Conservation (phyloP, 352 stramenopile genomes). For the Plasmopara viticola region DNA sequence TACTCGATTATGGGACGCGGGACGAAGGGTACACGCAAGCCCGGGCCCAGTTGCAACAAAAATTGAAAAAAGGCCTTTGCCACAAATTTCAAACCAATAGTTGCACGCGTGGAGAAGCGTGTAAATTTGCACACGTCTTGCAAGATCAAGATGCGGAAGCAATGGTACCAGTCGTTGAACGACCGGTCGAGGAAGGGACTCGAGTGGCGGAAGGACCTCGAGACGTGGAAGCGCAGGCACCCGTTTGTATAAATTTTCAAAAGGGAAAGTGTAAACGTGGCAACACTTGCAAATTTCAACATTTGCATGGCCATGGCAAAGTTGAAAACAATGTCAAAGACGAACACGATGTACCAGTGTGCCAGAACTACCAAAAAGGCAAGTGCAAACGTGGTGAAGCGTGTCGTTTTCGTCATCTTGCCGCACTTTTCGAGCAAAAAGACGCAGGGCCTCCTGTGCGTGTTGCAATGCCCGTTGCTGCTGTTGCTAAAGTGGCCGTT, state of each 20-base stretch:
- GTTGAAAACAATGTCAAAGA: neutral
- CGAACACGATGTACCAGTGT: constrained; percentile 34
- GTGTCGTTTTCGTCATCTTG: constrained; percentile 58
- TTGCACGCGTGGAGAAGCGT: constrained; percentile 53
- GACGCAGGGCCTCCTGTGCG: constrained; percentile 25
- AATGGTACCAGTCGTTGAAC: constrained; percentile 32
- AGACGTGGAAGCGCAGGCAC: constrained; percentile 35
- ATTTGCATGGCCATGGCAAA: constrained; percentile 24
- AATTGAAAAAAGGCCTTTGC: constrained; percentile 71
- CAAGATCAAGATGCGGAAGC: constrained; percentile 52
- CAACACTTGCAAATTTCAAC: constrained; percentile 46
- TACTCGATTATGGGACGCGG: constrained; percentile 68
- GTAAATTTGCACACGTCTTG: constrained; percentile 70
- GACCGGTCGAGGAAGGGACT: constrained; percentile 22
- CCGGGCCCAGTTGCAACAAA: constrained; percentile 66
- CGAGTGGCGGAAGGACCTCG: constrained; percentile 4
- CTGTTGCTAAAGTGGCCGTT: constrained; percentile 40
- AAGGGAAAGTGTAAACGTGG: constrained; percentile 72
- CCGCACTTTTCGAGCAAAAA: constrained; percentile 14
- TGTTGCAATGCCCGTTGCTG: constrained; percentile 29
- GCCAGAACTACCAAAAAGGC: constrained; percentile 60
- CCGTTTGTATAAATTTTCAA: constrained; percentile 68
- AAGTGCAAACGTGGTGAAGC: constrained; percentile 58
- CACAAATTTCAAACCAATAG: constrained; percentile 63
- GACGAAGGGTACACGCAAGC: constrained; percentile 62